phyloP scores from a whole-genome alignment of 495 filamentous ascomycete genomes.

The Hypoxylon crocopeplum region DNA sequence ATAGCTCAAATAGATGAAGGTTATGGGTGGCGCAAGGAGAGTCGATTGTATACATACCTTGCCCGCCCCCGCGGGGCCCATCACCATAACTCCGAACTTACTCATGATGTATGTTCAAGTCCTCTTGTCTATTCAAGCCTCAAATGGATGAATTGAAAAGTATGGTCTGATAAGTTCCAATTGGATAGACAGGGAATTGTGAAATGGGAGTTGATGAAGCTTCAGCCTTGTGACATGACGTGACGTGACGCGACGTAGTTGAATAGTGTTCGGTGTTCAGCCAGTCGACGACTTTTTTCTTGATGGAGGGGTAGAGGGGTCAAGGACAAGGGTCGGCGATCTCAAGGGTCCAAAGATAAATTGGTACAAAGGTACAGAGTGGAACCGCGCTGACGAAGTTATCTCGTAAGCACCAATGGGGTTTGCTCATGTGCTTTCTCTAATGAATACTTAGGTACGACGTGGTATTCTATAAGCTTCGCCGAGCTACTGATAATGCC shows the following conservation, averaged over 20 bases:
- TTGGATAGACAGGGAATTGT: neutral
- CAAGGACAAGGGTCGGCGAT: constrained; percentile 11
- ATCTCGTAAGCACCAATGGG: too few species aligned
- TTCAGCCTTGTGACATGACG: constrained; percentile 34
- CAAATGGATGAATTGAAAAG: too few species aligned
- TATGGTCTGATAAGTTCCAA: neutral
- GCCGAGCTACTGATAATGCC: too few species aligned
- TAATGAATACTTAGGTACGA: neutral
- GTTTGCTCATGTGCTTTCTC: constrained; percentile 22
- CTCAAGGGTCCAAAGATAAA: constrained; percentile 11
- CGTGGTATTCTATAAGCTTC: neutral
- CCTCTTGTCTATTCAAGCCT: neutral
- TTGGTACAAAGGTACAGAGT: neutral
- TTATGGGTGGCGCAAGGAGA: neutral
- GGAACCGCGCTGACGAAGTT: constrained; percentile 21
- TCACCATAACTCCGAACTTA: constrained; percentile 92
- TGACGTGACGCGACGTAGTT: constrained; percentile 8
- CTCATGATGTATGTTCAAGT: constrained; percentile 66
- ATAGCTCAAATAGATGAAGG: neutral
- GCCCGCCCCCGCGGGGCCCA: constrained; percentile 89
- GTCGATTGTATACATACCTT: constrained; percentile 63
- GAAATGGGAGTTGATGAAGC: constrained; percentile 2
- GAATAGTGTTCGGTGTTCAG: neutral
- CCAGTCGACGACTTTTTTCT: constrained; percentile 20
- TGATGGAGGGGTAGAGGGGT: constrained; percentile 27